Conservation (phyloP, 345 rosid species). For the Bruguiera sexangula region DNA sequence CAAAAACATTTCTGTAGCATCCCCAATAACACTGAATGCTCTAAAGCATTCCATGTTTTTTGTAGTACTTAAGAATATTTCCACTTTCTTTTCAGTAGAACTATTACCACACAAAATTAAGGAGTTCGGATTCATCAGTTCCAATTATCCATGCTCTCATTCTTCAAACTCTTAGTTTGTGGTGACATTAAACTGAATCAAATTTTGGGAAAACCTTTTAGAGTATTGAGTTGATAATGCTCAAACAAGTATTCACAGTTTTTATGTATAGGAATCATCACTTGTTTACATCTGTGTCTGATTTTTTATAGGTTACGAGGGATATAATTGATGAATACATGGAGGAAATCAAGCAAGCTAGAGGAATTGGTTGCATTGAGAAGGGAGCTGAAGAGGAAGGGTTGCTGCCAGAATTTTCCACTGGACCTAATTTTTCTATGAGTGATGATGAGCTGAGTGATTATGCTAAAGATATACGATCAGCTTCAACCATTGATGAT, state of each 20-base stretch:
- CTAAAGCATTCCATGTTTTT: too few species aligned
- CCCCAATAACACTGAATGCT: too few species aligned
- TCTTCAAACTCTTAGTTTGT: background rate
- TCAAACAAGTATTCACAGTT: background rate
- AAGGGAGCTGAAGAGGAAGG: constrained; percentile 42
- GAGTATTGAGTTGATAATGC: too few species aligned
- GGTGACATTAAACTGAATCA: background rate
- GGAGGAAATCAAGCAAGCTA: constrained; percentile 76
- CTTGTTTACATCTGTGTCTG: constrained; percentile 12
- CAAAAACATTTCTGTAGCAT: too few species aligned
- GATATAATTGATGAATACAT: constrained; percentile 84
- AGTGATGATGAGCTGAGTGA: constrained; percentile 20
- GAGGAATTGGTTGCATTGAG: constrained; percentile 85
- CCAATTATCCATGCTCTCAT: background rate
- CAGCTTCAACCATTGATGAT: constrained; percentile 19
- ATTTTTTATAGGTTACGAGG: constrained; percentile 54
- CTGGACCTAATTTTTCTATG: constrained; percentile 13
- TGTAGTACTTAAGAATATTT: too few species aligned
- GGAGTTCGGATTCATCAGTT: background rate
- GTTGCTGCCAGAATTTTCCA: constrained; percentile 25
- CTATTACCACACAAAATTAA: too few species aligned
- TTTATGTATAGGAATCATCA: background rate
- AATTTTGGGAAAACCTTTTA: background rate
- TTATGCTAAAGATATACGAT: constrained; percentile 23
- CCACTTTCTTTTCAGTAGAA: too few species aligned